Evolutionary conservation across 805 yeast genomes (phyloP).

Genomic region (Kazachstania taianensis): DNA sequence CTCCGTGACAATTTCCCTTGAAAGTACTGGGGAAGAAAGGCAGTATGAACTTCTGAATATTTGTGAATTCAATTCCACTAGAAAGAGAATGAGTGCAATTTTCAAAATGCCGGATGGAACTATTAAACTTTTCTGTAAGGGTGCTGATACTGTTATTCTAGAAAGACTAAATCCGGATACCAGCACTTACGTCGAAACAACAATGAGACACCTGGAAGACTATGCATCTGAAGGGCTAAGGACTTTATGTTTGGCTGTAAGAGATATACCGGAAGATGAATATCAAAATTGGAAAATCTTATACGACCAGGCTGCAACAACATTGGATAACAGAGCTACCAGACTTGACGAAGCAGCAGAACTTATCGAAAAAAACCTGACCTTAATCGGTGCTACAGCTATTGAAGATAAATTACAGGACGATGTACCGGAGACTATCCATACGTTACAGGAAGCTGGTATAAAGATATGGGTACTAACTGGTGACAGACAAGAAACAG

Average conservation of each 20-base stretch:
- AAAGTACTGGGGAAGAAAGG: slow-evolving; percentile 38
- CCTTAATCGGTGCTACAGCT: slow-evolving; percentile 91
- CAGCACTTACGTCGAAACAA: slow-evolving; percentile 75
- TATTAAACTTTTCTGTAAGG: slow-evolving; percentile 82
- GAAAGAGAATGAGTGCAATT: slow-evolving; percentile 95
- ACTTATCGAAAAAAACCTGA: slow-evolving; percentile 67
- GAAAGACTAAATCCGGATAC: slow-evolving; percentile 62
- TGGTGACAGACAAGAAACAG: slow-evolving; percentile 98
- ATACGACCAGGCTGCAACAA: slow-evolving; percentile 74
- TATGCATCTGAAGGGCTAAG: slow-evolving; percentile 95
- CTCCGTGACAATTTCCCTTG: slow-evolving; percentile 54
- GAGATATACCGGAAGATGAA: slow-evolving; percentile 71
- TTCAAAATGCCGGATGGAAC: slow-evolving; percentile 91
- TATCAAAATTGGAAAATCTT: slow-evolving; percentile 56
- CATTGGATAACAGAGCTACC: slow-evolving; percentile 62
- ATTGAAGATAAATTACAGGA: slow-evolving; percentile 96
- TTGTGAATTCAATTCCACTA: slow-evolving; percentile 94
- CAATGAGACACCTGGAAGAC: slow-evolving; percentile 82
- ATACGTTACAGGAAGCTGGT: slow-evolving; percentile 91
- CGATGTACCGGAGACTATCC: slow-evolving; percentile 97
- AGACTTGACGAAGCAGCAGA: slow-evolving; percentile 86
- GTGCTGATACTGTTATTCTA: slow-evolving; percentile 93
- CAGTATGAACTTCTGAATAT: slow-evolving; percentile 76
- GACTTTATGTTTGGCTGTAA: slow-evolving; percentile 84
- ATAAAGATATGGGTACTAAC: slow-evolving; percentile 96